Evolutionary conservation across 352 stramenopile genomes (phyloP), one percentile per base, ranked within the genome.

Genomic region (Globisporangium uncinulatum): DNA sequence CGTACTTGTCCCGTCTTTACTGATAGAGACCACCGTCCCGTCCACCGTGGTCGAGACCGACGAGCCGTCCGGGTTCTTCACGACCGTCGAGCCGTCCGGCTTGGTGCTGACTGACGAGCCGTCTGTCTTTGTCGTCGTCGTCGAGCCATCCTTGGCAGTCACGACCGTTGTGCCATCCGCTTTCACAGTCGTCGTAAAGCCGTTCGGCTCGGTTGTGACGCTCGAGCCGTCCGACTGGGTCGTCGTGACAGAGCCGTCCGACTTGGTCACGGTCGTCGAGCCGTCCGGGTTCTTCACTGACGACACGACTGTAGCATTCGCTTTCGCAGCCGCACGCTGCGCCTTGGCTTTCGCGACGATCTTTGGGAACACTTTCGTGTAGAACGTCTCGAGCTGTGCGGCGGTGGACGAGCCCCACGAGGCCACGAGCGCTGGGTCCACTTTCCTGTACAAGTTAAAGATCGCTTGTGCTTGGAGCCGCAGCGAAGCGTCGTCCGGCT

Each of bases 361-460:
- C 36, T 66, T 71, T 5, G 74, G 80, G 61, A 86, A 90, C 19
- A 81, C 63, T 17, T 80, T 85, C 39, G 68, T 62, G 65, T 86
- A 81, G 52, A 90, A 90, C 59, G 70, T 65, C 14, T 80, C 64
- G 54, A 83, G 79, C 65, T 86, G 77, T 41, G 53, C 65, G 13
- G 55, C 56, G 42, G 70, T 43, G n/a, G 71, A 80, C 14, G 53
- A 46, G 31, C 77, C 77, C 73, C 71, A 84, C 41, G 66, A 63
- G 17, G 59, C 62, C 19, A 83, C 77, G 31, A 66, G 34, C 39
- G 59, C 58, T 14, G 69, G 63, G 54, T 85, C 73, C 20, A 88
- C 56, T 42, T 71, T 73, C 61, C 81, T 75, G 70, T 86, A 90
- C 37, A 90, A 63, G 51, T 84, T 77, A 62, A 87, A 90, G 8